Evolutionary conservation across 306 rosid species (phyloP), one percentile per base, ranked within the genome.

Genomic region (Geum urbanum): DNA sequence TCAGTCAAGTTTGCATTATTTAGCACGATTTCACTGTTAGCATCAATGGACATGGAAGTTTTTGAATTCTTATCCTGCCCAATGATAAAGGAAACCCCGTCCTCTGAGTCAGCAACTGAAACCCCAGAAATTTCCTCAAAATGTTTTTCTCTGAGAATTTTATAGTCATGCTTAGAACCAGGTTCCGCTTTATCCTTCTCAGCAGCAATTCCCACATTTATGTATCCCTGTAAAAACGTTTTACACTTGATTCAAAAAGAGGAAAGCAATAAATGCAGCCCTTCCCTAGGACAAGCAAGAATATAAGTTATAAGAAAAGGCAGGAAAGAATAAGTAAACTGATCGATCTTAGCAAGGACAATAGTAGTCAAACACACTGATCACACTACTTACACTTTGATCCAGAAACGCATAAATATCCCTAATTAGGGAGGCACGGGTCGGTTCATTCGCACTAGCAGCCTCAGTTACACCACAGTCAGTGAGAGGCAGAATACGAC

Each of bases 341-440:
- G 63, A 69, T 19, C 51, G 14, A 24, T 16, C 48, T 46, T 46
- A 32, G 57, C 11, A 40, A 53, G 15, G 37, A 73, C 37, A 41
- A 47, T 10, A 50, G 68, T 10, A 67, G 18, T 74, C 57, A 56
- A 48, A 69, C n/a, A 73, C 54, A 78, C 20, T 8, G 62, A 32
- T 9, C 41, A 57, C 57, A 66, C 45, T 53, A 55, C 97, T 89
- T 87, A 95, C 99, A 78, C 85, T 88, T 69, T 81, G 95, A 81
- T 95, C 95, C 5, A 95, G 96, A 84, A 95, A 95, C 61, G 90
- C 70, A 76, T 89, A 95, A 85, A 91, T 86, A 75, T 95, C 97
- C 86, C 92, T 91, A 69, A 80, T 72, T 74, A 95, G 89, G 74
- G 89, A 71, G 56, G 85, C 83, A 63, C 69, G 87, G 11, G 87